Evolutionary conservation across 2,329 filamentous ascomycete genomes (phyloP), one percentile per base, ranked within the genome.

Genomic region (Sphaerostilbella broomeana): DNA sequence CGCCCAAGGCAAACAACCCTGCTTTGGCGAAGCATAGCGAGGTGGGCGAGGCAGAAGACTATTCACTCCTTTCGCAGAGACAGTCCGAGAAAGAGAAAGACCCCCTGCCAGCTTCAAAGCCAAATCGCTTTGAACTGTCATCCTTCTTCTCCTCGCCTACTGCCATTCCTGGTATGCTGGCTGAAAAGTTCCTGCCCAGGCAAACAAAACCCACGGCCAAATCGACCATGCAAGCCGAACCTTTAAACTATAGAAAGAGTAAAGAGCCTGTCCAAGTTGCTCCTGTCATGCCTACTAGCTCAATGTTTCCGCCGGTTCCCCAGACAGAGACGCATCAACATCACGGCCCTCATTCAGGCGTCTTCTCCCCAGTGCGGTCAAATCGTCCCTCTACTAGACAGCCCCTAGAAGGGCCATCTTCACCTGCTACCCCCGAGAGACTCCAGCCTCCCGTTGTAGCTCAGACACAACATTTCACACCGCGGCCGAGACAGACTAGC

Each of bases 81-180:
- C 38, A 40, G 22, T 25, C 33, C 9, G 37, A 44, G 21, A 48
- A 48, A 6, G 40, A 46, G 21, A 48, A 48, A 6, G 40, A 46
- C 3, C 45, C 52, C 2, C 42, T 50, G 25, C 52, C 53, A 12
- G 51, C 44, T 3, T 48, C 48, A 8, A 60, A 59, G 35, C 46
- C 55, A 6, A 60, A 51, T 25, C 58, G 58, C 16, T 68, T 72
- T 37, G 68, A 77, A 37, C 59, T 78, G 2, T 65, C 70, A 5
- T 62, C 65, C 6, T 79, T 78, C 53, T 79, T 79, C 51, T 79
- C 75, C 0, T 78, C 75, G 3, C 74, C 75, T 1, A 66, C 68
- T 4, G 51, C 56, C 2, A 55, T 67, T 26, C 61, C 62, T 15
- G 58, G 53, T 18, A 55, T 58, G 47, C 32, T 63, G 24, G 58